These are phyloP conservation scores for Jackrogersella multiformis DNA, from an alignment of 495 filamentous ascomycete species.

Conservation along the genomic window DNA sequence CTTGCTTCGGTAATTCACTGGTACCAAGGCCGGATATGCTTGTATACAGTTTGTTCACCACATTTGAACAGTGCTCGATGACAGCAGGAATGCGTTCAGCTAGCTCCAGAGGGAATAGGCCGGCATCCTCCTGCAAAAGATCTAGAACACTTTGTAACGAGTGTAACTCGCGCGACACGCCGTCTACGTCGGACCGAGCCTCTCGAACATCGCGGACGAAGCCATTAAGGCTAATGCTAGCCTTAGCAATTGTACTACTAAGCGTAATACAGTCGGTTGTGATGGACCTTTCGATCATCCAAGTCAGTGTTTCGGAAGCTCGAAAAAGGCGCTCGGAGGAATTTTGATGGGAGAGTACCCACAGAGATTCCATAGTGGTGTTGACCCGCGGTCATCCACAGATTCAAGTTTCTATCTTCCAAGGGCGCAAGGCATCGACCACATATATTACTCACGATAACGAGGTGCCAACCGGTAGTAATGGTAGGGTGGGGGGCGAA, in stretches of 20 bases:
- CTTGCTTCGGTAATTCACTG: constrained; percentile 44
- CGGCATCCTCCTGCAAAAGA: constrained; percentile 56
- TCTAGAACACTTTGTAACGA: constrained; percentile 57
- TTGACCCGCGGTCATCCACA: constrained; percentile 37
- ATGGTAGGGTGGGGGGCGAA: constrained; percentile 26
- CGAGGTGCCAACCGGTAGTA: constrained; percentile 24
- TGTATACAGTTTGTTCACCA: constrained; percentile 50
- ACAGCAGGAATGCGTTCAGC: constrained; percentile 51
- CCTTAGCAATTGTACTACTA: constrained; percentile 47
- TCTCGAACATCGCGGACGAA: constrained; percentile 60
- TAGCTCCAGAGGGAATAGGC: constrained; percentile 48
- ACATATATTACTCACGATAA: constrained; percentile 37
- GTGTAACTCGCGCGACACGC: constrained; percentile 58
- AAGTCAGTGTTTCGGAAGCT: constrained; percentile 41
- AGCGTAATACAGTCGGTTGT: constrained; percentile 53
- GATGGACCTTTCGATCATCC: constrained; percentile 51
- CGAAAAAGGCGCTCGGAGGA: constrained; percentile 30
- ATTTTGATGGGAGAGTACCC: constrained; percentile 36
- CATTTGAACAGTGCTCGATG: constrained; percentile 46
- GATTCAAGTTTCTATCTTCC: constrained; percentile 21
- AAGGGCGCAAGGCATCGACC: constrained; percentile 27
- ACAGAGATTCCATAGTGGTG: constrained; percentile 40
- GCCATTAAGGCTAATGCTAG: constrained; percentile 40
- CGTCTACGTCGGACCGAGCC: constrained; percentile 56
- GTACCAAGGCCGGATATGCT: constrained; percentile 45